A percentile compares a stretch with the other conserved stretches of the same genome.
Evolutionary conservation across 371 early-diverging fungal genomes (phyloP).

Genomic region (Phascolomyces articulosus): DNA sequence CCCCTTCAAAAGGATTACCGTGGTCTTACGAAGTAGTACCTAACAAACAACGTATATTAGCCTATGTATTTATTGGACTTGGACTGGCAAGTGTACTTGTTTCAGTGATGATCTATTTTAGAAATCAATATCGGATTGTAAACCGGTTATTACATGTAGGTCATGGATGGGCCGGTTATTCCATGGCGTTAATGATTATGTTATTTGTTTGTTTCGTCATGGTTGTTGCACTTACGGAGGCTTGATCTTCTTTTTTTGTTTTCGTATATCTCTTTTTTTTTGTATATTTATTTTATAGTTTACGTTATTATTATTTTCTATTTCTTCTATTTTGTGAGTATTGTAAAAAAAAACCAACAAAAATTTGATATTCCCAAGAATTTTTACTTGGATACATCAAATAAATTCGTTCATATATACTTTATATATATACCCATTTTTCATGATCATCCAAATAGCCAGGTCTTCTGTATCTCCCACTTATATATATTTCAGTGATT

Average conservation of each 20-base stretch:
- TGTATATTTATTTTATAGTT: not conserved
- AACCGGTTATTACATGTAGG: conserved; percentile 36
- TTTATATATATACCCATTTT: too few relatives aligned
- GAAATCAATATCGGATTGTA: conserved; percentile 38
- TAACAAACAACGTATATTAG: conserved; percentile 25
- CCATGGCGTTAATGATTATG: conserved; percentile 35
- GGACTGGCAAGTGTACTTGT: conserved; percentile 35
- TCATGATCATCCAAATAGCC: too few relatives aligned
- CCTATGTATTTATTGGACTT: conserved; percentile 39
- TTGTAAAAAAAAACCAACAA: too few relatives aligned
- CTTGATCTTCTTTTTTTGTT: not conserved
- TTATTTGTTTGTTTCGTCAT: conserved; percentile 44
- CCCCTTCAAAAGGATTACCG: conserved; percentile 41
- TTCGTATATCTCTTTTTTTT: not conserved
- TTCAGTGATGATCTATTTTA: conserved; percentile 36
- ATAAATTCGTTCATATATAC: too few relatives aligned
- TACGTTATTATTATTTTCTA: not conserved
- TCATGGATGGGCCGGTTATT: conserved; percentile 44
- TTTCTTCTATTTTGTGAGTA: too few relatives aligned
- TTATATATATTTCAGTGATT: too few relatives aligned
- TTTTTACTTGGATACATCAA: too few relatives aligned
- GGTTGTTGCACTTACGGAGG: conserved; percentile 35
- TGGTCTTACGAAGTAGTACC: conserved; percentile 33
- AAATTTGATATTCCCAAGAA: too few relatives aligned
- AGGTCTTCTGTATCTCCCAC: too few relatives aligned